phyloP scores from a whole-genome alignment of 108 stramenopile species.

The Nitzschia inconspicua region DNA sequence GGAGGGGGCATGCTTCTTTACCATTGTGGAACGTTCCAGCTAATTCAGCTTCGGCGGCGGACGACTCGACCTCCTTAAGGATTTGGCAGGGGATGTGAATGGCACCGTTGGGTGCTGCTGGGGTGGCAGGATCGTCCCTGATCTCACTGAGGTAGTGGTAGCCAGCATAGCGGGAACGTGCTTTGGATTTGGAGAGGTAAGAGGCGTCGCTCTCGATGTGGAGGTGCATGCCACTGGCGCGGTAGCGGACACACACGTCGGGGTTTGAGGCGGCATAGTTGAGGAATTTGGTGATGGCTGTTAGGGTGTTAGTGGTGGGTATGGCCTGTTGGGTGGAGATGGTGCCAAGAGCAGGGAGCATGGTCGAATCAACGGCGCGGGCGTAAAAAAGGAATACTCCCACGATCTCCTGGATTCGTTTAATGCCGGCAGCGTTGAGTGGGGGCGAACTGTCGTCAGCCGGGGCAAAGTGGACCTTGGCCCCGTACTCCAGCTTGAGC shows the following conservation, averaged over 20 bases:
- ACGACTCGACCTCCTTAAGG: no score
- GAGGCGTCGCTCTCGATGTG: slow-evolving; percentile 34
- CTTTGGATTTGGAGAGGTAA: slow-evolving; percentile 27
- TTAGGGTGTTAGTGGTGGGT: slow-evolving; percentile 12
- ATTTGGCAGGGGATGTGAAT: no score
- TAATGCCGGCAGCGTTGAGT: slow-evolving; percentile 1
- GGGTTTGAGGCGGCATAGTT: slow-evolving; percentile 47
- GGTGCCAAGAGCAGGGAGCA: slow-evolving; percentile 19
- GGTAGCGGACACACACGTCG: slow-evolving; percentile 29
- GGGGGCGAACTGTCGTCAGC: slow-evolving; percentile 8
- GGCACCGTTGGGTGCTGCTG: no score
- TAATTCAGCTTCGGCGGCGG: no score
- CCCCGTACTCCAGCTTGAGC: slow-evolving; percentile 15
- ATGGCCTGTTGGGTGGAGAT: slow-evolving; percentile 27
- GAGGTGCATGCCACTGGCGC: slow-evolving; percentile 44
- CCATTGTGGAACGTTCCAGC: no score
- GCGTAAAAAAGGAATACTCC: slow-evolving; percentile 41
- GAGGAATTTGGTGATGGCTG: slow-evolving; percentile 27
- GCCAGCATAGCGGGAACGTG: slow-evolving; percentile 34
- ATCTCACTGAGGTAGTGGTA: slow-evolving; percentile 13
- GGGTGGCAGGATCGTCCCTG: no score
- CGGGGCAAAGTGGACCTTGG: slow-evolving; percentile 32
- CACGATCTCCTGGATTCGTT: slow-evolving; percentile 39
- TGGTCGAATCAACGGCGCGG: slow-evolving; percentile 35
- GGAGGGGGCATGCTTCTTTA: no score